These are phyloP conservation scores for Glycine latifolia DNA, from an alignment of 306 rosid genomes.

Conservation along the genomic window DNA sequence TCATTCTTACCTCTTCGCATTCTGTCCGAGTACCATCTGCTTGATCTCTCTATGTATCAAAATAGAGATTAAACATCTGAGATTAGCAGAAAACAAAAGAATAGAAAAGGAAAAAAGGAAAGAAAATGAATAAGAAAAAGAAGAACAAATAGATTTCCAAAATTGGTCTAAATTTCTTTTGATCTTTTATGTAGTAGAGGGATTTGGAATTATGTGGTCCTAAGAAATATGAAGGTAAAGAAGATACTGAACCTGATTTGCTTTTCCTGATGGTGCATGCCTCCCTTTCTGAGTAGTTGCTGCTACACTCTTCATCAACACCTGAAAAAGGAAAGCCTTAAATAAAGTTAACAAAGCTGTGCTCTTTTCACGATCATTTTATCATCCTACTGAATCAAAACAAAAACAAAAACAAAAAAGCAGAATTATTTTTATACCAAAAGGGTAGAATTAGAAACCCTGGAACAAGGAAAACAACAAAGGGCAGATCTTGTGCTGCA, in stretches of 20 bases:
- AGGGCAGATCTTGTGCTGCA: conserved; percentile 62
- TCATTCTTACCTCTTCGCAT: conserved; percentile 69
- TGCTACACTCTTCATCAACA: conserved; percentile 83
- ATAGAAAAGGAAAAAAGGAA: neutral
- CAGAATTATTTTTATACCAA: conserved; percentile 35
- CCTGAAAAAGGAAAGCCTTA: conserved; percentile 66
- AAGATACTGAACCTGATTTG: conserved; percentile 78
- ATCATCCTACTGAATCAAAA: conserved; percentile 52
- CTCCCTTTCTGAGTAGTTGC: conserved; percentile 71
- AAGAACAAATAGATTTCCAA: conserved; percentile 16
- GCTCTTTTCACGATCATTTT: conserved; percentile 57
- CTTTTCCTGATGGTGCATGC: conserved; percentile 86
- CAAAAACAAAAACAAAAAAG: conserved; percentile 30
- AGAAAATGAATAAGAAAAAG: neutral
- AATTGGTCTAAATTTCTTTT: conserved; percentile 22
- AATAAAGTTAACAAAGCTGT: conserved; percentile 66
- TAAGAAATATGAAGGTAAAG: conserved; percentile 51
- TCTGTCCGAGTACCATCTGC: conserved; percentile 68
- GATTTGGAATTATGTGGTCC: conserved; percentile 66
- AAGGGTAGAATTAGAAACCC: conserved; percentile 28
- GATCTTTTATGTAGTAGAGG: conserved; percentile 35
- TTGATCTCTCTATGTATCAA: conserved; percentile 67
- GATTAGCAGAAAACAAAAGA: conserved; percentile 37
- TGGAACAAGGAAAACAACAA: conserved; percentile 58
- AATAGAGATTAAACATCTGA: conserved; percentile 26